These are phyloP conservation scores for Panicum virgatum DNA, from an alignment of 202 grass and related monocot genomes.

Conservation along the genomic window DNA sequence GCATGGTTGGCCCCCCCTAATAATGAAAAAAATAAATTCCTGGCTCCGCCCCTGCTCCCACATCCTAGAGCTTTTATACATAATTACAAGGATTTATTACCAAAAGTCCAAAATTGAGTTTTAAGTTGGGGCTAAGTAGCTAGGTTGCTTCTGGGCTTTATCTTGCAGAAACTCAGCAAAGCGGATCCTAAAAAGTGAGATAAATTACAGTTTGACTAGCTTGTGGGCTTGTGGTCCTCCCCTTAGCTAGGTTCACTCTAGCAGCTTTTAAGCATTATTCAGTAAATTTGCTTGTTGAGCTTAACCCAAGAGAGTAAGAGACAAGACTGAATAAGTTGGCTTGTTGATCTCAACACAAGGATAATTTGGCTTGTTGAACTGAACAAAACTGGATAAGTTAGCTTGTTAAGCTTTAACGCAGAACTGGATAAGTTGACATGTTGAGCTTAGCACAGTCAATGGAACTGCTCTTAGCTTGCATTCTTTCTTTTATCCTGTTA, in stretches of 20 bases:
- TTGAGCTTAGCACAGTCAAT: conserved; percentile 3
- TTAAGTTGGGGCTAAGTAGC: neutral
- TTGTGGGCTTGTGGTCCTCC: neutral
- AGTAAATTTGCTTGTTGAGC: neutral
- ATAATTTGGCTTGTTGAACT: neutral
- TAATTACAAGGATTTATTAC: neutral
- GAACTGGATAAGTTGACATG: neutral
- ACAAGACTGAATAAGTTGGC: neutral
- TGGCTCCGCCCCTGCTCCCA: too few relatives aligned
- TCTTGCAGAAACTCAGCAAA: neutral
- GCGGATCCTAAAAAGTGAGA: neutral
- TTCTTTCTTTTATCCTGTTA: neutral
- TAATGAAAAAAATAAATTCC: too few relatives aligned
- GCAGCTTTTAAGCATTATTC: neutral
- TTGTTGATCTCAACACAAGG: neutral
- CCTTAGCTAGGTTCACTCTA: conserved; percentile 7
- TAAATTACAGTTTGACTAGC: conserved; percentile 16
- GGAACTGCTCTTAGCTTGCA: neutral
- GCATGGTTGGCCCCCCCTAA: too few relatives aligned
- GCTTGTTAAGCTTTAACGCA: neutral
- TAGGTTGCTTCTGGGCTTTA: neutral
- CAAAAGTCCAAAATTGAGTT: neutral
- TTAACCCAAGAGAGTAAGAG: neutral
- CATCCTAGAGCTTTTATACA: conserved; percentile 25
- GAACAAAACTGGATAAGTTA: neutral